phyloP scores from a whole-genome alignment of 257 asterid genomes.

The Solanum clarkiae region DNA sequence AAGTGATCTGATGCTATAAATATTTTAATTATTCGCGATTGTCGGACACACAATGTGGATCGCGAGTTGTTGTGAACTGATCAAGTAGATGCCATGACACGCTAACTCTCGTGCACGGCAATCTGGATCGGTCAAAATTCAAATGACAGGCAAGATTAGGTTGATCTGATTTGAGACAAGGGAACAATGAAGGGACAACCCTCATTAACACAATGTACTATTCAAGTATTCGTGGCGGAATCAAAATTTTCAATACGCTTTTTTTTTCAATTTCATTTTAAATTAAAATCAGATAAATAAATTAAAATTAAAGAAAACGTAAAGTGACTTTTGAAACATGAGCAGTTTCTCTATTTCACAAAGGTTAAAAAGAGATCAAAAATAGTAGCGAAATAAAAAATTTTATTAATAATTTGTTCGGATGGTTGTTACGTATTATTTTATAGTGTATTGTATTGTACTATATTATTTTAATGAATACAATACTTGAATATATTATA shows the following conservation, averaged over 20 bases:
- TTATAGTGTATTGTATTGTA: too few relatives aligned
- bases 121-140: conserved; percentile 14
- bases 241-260: background rate
- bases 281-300: too few relatives aligned
- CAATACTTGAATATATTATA: too few relatives aligned
- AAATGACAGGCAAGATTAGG: conserved; percentile 18
- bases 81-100: background rate
- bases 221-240: background rate
- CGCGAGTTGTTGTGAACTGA: background rate
- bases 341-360: too few relatives aligned
- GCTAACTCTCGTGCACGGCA: conserved; percentile 13
- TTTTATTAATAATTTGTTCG: too few relatives aligned
- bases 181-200: conserved; percentile 28
- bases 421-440: too few relatives aligned
- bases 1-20: background rate
- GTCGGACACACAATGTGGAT: background rate
- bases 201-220: background rate
- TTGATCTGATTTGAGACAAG: conserved; percentile 1
- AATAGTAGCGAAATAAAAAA: too few relatives aligned
- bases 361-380: too few relatives aligned
- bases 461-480: too few relatives aligned
- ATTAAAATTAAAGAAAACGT: too few relatives aligned
- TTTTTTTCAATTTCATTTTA: too few relatives aligned
- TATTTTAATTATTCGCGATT: background rate
- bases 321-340: too few relatives aligned